Percentiles rank a stretch among this genome's conserved stretches.
phyloP scores from a whole-genome alignment of 2,329 filamentous ascomycete species.

The Neopestalotiopsis rosae region DNA sequence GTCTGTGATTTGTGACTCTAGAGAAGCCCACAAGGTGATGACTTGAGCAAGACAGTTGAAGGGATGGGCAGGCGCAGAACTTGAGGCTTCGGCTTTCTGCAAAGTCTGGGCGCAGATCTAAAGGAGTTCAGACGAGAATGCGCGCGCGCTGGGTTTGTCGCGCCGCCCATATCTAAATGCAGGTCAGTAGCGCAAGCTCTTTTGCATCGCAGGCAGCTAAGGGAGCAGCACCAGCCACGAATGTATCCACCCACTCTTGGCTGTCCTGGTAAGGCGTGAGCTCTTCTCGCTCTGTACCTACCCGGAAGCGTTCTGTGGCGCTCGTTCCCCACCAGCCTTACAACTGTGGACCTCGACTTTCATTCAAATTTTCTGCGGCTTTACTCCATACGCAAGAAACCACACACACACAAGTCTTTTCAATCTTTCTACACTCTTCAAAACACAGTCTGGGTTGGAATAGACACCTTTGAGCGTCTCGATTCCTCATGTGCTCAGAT shows the following conservation, averaged over 20 bases:
- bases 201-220: not conserved
- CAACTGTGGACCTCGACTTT: not conserved
- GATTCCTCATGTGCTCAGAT: too few species aligned
- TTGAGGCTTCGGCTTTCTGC: not conserved
- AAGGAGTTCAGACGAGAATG: constrained; percentile 13
- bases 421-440: not conserved
- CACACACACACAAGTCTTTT: not conserved
- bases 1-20: not conserved
- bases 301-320: not conserved
- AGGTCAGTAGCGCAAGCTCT: not conserved
- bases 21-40: not conserved
- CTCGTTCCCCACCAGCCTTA: not conserved
- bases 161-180: not conserved
- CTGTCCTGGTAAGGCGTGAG: not conserved
- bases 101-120: constrained; percentile 3
- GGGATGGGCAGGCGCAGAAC: not conserved
- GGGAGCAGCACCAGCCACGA: not conserved
- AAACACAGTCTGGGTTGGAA: not conserved
- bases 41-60: not conserved
- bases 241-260: not conserved
- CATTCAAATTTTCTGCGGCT: not conserved
- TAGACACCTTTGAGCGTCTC: too few species aligned
- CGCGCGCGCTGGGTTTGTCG: not conserved
- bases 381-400: not conserved
- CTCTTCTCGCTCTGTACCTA: not conserved